Percentiles rank a stretch among this genome's conserved stretches.
Conservation (phyloP, 257 asterid genomes). For the Gentiana dahurica region DNA sequence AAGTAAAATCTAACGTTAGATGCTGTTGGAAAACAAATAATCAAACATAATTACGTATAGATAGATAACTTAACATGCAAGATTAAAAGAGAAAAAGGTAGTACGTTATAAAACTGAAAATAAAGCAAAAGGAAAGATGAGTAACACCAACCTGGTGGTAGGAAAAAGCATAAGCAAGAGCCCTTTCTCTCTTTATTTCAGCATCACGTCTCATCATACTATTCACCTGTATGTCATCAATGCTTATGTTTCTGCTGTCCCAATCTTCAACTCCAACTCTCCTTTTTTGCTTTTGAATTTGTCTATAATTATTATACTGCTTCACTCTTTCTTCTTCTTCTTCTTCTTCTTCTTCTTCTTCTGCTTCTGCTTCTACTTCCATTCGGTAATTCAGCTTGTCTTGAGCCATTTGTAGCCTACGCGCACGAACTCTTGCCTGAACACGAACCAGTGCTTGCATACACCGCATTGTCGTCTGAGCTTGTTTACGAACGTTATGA, state of each 20-base stretch:
- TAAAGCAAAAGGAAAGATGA: not conserved
- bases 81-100: too few species aligned
- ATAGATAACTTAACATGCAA: too few species aligned
- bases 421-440: conserved; percentile 77
- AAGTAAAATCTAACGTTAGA: too few species aligned
- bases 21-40: too few species aligned
- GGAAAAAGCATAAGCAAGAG: conserved; percentile 67
- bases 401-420: conserved; percentile 49
- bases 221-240: conserved; percentile 33
- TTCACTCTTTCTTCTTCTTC: conserved; percentile 1
- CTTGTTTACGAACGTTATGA: conserved; percentile 84
- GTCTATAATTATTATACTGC: too few species aligned
- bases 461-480: conserved; percentile 95
- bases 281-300: conserved; percentile 16
- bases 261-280: conserved; percentile 34
- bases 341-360: not conserved
- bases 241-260: conserved; percentile 38
- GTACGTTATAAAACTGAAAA: too few species aligned
- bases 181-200: conserved; percentile 53
- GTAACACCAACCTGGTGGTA: conserved; percentile 44
- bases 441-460: conserved; percentile 94
- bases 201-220: conserved; percentile 40
- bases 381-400: conserved; percentile 34
- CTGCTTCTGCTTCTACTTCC: conserved; percentile 28
- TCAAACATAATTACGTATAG: too few species aligned